Conservation (phyloP, 1,284 basidiomycete genomes). For the Chiua sp. region DNA sequence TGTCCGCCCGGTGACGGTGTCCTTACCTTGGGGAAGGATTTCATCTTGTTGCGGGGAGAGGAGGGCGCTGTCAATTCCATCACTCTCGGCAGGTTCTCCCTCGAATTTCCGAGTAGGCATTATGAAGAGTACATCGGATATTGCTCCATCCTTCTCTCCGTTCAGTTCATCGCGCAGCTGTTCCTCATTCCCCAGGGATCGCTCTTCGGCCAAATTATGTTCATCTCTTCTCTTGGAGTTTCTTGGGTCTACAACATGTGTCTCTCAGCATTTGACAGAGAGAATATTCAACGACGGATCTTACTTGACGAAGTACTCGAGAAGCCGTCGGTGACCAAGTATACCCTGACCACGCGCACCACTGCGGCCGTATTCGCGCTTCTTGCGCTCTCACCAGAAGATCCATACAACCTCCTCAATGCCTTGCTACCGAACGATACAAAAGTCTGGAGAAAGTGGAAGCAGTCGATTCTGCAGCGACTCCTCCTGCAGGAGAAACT, state of each 20-base stretch:
- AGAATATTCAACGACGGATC: conserved; percentile 28
- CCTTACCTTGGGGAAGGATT: conserved; percentile 17
- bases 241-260: too few species aligned
- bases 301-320: conserved; percentile 21
- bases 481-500: conserved; percentile 9
- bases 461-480: conserved; percentile 13
- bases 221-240: too few species aligned
- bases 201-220: too few species aligned
- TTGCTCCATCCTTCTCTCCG: conserved; percentile 27
- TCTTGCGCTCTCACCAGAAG: conserved; percentile 20
- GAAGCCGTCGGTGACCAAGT: conserved; percentile 18
- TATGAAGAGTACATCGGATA: conserved; percentile 23
- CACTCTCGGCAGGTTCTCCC: conserved; percentile 29
- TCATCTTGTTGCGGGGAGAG: conserved; percentile 26
- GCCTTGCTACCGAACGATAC: conserved; percentile 31
- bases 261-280: too few species aligned
- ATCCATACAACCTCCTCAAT: conserved; percentile 27
- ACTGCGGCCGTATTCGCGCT: conserved; percentile 30
- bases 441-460: conserved; percentile 31
- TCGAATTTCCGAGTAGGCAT: conserved; percentile 19
- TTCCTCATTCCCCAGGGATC: too few species aligned
- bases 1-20: conserved; percentile 29
- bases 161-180: conserved; percentile 35
- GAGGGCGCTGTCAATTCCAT: conserved; percentile 34
- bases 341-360: conserved; percentile 26